phyloP scores from a whole-genome alignment of 1,284 basidiomycete species.

The Bjerkandera adusta region DNA sequence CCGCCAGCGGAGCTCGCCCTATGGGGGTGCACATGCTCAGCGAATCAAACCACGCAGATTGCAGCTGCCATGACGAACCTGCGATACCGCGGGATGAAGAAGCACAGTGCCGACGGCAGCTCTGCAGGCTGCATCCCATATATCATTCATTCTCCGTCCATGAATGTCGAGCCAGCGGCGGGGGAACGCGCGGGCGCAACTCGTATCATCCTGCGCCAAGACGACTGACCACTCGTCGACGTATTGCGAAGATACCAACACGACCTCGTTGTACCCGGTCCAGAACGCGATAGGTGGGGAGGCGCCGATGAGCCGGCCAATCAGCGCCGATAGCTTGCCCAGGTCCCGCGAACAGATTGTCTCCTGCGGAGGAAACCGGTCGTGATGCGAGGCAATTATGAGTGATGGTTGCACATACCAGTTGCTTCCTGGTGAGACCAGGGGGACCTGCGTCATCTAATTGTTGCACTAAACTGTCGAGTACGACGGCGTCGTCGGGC shows the following conservation, averaged over 20 bases:
- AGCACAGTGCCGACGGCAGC: conserved; percentile 67
- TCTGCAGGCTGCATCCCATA: conserved; percentile 69
- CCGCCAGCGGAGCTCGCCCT: conserved; percentile 70
- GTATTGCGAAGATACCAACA: conserved; percentile 48
- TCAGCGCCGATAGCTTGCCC: not conserved
- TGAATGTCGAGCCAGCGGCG: conserved; percentile 77
- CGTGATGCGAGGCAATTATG: no score
- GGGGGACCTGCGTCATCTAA: conserved; percentile 39
- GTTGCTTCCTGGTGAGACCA: conserved; percentile 46
- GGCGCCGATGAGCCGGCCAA: not conserved
- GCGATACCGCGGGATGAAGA: conserved; percentile 69
- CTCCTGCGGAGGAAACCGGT: no score
- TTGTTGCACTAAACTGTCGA: conserved; percentile 17
- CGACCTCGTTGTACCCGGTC: conserved; percentile 57
- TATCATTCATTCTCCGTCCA: conserved; percentile 55
- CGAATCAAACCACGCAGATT: not conserved
- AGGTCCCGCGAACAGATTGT: not conserved
- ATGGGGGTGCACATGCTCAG: conserved; percentile 7
- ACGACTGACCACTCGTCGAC: conserved; percentile 58
- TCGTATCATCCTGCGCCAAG: conserved; percentile 35
- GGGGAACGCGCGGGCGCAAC: conserved; percentile 48
- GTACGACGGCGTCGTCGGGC: not conserved
- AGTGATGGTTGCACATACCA: no score
- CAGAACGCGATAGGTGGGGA: conserved; percentile 48
- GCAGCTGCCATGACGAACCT: conserved; percentile 47